A percentile compares a stretch with the other conserved stretches of the same genome.
Evolutionary conservation across 176 grass and related monocot species (phyloP).

Genomic region (Dactylis glomerata): DNA sequence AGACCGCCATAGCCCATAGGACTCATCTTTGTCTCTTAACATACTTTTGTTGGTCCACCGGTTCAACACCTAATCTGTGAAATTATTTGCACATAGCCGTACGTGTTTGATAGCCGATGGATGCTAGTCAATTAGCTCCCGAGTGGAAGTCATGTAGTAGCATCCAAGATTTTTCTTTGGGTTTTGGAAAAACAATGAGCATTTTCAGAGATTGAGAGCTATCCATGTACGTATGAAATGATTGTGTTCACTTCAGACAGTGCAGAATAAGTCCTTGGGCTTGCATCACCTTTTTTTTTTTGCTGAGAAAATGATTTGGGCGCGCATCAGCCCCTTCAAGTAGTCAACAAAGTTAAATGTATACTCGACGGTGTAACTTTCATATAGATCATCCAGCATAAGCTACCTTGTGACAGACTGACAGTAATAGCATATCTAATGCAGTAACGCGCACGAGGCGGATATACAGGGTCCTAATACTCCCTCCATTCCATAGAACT

Average conservation of each 20-base stretch:
- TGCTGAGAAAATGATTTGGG: neutral
- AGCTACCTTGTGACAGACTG: neutral
- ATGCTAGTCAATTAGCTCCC: neutral
- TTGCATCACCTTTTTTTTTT: neutral
- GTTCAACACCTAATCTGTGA: constrained; percentile 14
- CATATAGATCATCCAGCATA: neutral
- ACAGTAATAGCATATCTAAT: constrained; percentile 4
- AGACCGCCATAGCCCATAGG: neutral
- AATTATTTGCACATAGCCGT: neutral
- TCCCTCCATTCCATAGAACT: too few relatives aligned
- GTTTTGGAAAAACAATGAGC: neutral
- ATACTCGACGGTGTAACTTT: neutral
- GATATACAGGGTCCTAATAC: neutral
- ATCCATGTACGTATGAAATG: neutral
- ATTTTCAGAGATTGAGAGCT: neutral
- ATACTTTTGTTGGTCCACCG: neutral
- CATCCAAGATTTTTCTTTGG: neutral
- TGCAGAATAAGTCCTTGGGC: constrained; percentile 10
- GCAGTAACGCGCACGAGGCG: too few relatives aligned
- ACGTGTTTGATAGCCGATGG: neutral
- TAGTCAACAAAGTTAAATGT: neutral
- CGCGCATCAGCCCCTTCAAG: neutral
- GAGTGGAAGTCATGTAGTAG: neutral
- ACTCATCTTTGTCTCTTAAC: neutral
- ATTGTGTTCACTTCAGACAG: neutral